Conservation (phyloP, 2,329 filamentous ascomycete genomes). For the Penicillium frequentans region DNA sequence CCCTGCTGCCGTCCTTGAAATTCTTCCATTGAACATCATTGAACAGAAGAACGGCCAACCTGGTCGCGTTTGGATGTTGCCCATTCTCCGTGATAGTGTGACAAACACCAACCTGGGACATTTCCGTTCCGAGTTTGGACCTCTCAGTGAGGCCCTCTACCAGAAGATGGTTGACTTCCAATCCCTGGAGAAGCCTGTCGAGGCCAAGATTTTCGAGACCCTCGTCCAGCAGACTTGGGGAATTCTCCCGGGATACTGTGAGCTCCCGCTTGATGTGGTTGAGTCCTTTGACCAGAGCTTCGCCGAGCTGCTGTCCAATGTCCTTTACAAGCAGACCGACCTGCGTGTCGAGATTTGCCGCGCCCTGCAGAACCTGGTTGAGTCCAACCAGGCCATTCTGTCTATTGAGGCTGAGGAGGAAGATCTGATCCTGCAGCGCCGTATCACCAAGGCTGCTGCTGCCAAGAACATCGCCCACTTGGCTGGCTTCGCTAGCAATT, state of each 20-base stretch:
- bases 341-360: conserved; percentile 84
- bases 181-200: conserved; percentile 82
- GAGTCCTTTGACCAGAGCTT: conserved; percentile 82
- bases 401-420: conserved; percentile 68
- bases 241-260: conserved; percentile 89
- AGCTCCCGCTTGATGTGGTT: conserved; percentile 77
- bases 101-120: conserved; percentile 84
- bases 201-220: conserved; percentile 97
- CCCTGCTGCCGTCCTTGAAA: conserved; percentile 75
- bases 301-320: conserved; percentile 85
- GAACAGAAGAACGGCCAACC: conserved; percentile 74
- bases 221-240: conserved; percentile 96
- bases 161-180: conserved; percentile 84
- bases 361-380: conserved; percentile 80
- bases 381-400: conserved; percentile 83
- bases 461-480: conserved; percentile 80
- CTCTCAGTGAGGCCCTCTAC: conserved; percentile 86
- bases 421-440: conserved; percentile 72
- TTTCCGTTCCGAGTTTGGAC: conserved; percentile 83
- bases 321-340: conserved; percentile 89
- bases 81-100: conserved; percentile 83
- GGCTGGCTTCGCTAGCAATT: conserved; percentile 75
- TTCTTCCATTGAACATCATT: conserved; percentile 82
- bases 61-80: conserved; percentile 91
- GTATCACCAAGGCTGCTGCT: conserved; percentile 73